phyloP scores from a whole-genome alignment of 805 yeast genomes.

The Naumovozyma castellii region DNA sequence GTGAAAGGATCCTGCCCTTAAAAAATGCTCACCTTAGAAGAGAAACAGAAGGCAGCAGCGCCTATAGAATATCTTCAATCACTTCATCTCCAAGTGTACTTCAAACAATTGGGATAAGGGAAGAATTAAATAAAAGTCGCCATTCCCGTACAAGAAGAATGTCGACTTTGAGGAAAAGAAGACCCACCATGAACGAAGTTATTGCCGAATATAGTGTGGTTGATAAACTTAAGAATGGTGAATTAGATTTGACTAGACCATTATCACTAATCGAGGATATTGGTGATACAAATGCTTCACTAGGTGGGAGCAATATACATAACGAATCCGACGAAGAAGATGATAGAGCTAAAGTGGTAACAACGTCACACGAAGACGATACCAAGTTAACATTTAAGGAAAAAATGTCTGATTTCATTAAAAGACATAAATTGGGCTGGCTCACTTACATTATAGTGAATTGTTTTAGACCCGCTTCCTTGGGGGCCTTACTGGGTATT shows the following conservation, averaged over 20 bases:
- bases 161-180: background rate
- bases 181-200: slow-evolving; percentile 16
- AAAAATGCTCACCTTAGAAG: background rate
- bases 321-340: background rate
- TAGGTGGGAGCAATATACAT: slow-evolving; percentile 2
- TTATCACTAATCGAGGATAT: slow-evolving; percentile 24
- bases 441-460: slow-evolving; percentile 36
- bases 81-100: background rate
- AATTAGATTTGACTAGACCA: slow-evolving; percentile 26
- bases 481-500: slow-evolving; percentile 57
- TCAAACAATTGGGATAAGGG: background rate
- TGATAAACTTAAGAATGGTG: slow-evolving; percentile 22
- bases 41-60: background rate
- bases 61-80: background rate
- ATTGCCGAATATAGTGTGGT: slow-evolving; percentile 34
- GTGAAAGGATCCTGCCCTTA: background rate
- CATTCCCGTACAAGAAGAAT: background rate
- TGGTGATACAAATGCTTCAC: slow-evolving; percentile 15
- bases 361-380: background rate
- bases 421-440: slow-evolving; percentile 27
- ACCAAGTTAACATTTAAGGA: slow-evolving; percentile 10
- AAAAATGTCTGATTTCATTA: slow-evolving; percentile 17
- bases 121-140: background rate
- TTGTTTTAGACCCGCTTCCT: slow-evolving; percentile 60
- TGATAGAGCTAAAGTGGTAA: slow-evolving; percentile 2